Evolutionary conservation across 2,329 filamentous ascomycete species (phyloP), one percentile per base, ranked within the genome.

Genomic region (Rutstroemia sp.): DNA sequence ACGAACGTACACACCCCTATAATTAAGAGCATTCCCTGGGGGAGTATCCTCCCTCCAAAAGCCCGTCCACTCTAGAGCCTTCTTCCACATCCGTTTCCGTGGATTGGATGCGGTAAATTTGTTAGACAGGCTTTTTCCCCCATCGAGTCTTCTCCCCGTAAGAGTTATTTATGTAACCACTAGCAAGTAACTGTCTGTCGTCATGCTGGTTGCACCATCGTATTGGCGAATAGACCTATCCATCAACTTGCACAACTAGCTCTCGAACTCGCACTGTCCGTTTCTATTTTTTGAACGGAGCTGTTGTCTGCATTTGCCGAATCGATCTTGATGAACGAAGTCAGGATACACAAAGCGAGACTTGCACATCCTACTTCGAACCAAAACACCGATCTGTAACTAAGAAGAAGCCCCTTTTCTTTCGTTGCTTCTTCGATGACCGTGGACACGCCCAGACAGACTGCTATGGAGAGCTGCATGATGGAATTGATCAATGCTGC

Each of bases 401-500:
- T 38, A 4, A 27, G 18, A 30, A 25, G 19, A 6, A 27, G 21
- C 3, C 44, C 44, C 5, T 2, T 7, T 4, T 27, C 44, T 47
- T 25, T 27, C 23, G 44, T 47, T 4, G 21, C 44, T 47, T 47
- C 42, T 5, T 16, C 27, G 16, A 56, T 45, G 4, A 51, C 39
- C 19, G 42, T 39, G 5, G 47, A 51, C n/a, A 56, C 16, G 10
- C 53, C 53, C 6, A 56, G 12, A 34, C 53, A 56, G 19, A 51
- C 38, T 6, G 53, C 53, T 19, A 56, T 51, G 4, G 53, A 38
- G 2, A 56, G 27, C 37, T 56, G 53, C 53, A 56, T 56, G 4
- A 51, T 56, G 3, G 53, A 51, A 68, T 86, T 88, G 65, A 88
- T 82, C 44, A 90, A 67, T 0, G 82, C 87, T 1, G 86, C 85